phyloP scores from a whole-genome alignment of 768 basidiomycete genomes.

The Pleurotus pulmonarius region DNA sequence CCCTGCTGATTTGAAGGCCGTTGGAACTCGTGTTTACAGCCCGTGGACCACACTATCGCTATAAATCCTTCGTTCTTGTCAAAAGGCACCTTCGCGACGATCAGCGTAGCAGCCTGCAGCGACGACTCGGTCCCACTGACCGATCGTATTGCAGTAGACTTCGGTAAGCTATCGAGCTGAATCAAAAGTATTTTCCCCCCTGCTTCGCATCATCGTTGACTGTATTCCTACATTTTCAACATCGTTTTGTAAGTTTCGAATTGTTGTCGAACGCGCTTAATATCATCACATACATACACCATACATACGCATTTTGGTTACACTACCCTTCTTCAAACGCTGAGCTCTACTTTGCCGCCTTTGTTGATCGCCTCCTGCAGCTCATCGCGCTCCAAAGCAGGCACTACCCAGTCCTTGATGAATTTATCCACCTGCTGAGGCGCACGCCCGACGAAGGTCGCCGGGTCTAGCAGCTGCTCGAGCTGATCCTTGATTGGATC shows the following conservation, averaged over 20 bases:
- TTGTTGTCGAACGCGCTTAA: no score
- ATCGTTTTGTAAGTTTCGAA: no score
- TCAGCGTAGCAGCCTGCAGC: slow-evolving; percentile 30
- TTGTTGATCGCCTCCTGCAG: slow-evolving; percentile 47
- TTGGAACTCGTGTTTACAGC: slow-evolving; percentile 34
- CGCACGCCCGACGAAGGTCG: slow-evolving; percentile 89
- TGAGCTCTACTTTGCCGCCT: slow-evolving; percentile 61
- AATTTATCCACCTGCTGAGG: slow-evolving; percentile 94
- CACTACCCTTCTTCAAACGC: slow-evolving; percentile 32
- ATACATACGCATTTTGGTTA: no score
- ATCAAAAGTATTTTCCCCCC: neutral
- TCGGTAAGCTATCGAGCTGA: neutral
- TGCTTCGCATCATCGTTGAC: no score
- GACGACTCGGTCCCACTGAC: neutral
- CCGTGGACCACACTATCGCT: slow-evolving; percentile 71
- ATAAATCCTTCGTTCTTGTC: slow-evolving; percentile 83
- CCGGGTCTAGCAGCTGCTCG: slow-evolving; percentile 76
- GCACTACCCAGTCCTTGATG: slow-evolving; percentile 80
- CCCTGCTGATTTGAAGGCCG: neutral
- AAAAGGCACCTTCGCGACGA: slow-evolving; percentile 52
- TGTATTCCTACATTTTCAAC: no score
- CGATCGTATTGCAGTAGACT: slow-evolving; percentile 2
- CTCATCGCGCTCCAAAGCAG: slow-evolving; percentile 66
- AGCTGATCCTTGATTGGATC: slow-evolving; percentile 80
- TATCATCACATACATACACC: no score